These are phyloP conservation scores for Lecanicillium sp. DNA, from an alignment of 2,329 filamentous ascomycete species.

Conservation along the genomic window DNA sequence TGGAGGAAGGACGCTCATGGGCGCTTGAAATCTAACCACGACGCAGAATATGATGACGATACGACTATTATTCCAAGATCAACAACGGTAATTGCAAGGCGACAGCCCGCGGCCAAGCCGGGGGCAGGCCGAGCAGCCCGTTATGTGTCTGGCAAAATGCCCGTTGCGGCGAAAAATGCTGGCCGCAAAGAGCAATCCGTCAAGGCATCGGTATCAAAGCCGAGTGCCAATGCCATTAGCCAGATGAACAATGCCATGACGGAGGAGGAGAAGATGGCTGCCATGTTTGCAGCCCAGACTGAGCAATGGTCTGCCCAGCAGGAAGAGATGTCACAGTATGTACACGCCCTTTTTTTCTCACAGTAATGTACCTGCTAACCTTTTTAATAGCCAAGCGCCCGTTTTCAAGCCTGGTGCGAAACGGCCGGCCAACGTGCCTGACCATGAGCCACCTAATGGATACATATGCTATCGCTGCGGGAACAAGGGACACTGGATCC, in stretches of 20 bases:
- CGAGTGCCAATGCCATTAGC: conserved; percentile 47
- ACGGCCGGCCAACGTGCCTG: conserved; percentile 68
- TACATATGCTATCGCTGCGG: conserved; percentile 96
- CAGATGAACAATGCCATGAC: conserved; percentile 75
- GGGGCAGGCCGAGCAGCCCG: conserved; percentile 86
- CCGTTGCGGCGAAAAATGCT: conserved; percentile 75
- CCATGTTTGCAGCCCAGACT: conserved; percentile 83
- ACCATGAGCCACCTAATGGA: conserved; percentile 85
- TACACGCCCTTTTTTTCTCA: conserved; percentile 13
- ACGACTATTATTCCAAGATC: conserved; percentile 95
- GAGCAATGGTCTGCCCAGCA: conserved; percentile 92
- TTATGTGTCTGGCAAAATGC: conserved; percentile 96
- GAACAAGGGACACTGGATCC: conserved; percentile 99
- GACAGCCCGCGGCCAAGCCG: conserved; percentile 74
- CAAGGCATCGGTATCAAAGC: conserved; percentile 50
- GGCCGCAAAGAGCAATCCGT: conserved; percentile 56
- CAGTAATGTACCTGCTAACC: conserved; percentile 22
- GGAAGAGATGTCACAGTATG: conserved; percentile 80
- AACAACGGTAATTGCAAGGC: conserved; percentile 83
- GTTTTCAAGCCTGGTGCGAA: conserved; percentile 56
- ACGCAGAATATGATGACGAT: conserved; percentile 88
- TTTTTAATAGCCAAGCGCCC: conserved; percentile 46
- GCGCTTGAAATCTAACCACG: conserved; percentile 19
- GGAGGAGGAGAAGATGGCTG: conserved; percentile 88
- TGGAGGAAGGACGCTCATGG: conserved; percentile 9